Conservation (phyloP, 1,139 yeast species). For the Candida tetrigidarum region DNA sequence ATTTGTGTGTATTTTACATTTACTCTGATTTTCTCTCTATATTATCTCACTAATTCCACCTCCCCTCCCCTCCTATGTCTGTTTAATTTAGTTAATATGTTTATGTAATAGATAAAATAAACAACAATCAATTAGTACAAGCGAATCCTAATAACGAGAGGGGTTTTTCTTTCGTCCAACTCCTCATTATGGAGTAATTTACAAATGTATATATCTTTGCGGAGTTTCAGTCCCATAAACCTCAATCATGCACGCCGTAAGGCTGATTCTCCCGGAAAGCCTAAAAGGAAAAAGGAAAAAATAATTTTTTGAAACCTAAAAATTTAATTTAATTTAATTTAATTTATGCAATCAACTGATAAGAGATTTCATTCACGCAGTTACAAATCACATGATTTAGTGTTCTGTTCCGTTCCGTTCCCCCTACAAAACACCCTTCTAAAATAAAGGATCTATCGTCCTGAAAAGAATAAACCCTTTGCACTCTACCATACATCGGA, state of each 20-base stretch:
- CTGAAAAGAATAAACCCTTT: too few species aligned
- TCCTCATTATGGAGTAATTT: background rate
- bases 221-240: background rate
- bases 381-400: background rate
- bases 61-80: too few species aligned
- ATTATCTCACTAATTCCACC: too few species aligned
- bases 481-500: too few species aligned
- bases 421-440: too few species aligned
- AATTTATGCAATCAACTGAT: background rate
- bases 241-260: background rate
- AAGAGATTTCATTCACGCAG: background rate
- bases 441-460: too few species aligned
- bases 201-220: background rate
- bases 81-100: too few species aligned
- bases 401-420: background rate
- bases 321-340: too few species aligned
- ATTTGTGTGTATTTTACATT: background rate
- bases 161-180: too few species aligned
- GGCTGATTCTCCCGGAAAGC: background rate
- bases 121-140: background rate
- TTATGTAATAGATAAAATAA: background rate
- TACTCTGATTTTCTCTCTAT: background rate
- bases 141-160: conserved; percentile 2
- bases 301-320: too few species aligned
- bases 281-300: background rate